Base-by-base conservation (phyloP, 1,139 yeast species). In the Sugiyamaella grinbergsii region DNA sequence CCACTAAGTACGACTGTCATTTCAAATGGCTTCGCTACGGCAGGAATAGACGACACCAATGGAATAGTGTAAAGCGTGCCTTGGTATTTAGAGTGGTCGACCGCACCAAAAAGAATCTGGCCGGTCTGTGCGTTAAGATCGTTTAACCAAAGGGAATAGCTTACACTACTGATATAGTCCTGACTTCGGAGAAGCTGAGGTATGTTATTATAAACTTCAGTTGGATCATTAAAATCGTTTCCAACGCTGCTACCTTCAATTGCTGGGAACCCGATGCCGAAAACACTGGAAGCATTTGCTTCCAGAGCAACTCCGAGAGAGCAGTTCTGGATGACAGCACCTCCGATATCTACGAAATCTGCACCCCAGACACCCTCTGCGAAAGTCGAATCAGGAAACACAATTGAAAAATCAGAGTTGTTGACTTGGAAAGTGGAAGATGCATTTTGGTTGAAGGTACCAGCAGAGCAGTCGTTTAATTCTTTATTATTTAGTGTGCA, bases 361-460 rank as follows among this genome's bases (percentile, higher is more conserved):
- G 70, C 69, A 46, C 84, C 88, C 80, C 83, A 84, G 42, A 71
- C 63, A 41, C 94, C 94, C 4, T 58, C 54, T 2, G 91, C 90
- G 60, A 65, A 72, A 4, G 86, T 75, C 5, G 67, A 62, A 65
- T 85, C 93, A 26, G 82, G 89, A 60, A 85, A 85, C 28, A 69
- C 54, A 58, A 84, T 83, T 37, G 60, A 62, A 54, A 78, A 77
- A 31, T 52, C 52, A 54, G 56, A 55, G 19, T 42, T 39, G 32
- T 41, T 37, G 19, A 11, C 29, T 19, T 40, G 37, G 26, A 32
- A 51, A 10, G 61, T 44, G 10, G 58, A 49, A 13, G 64, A 59
- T 32, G 50, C 41, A 48, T 50, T 54, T 20, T 43, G 47, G 43
- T 60, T 49, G 42, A 61, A 62, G 11, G 58, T 26, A 16, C 38